Conservation (phyloP, 257 asterid genomes). For the Nicotiana benthamiana region DNA sequence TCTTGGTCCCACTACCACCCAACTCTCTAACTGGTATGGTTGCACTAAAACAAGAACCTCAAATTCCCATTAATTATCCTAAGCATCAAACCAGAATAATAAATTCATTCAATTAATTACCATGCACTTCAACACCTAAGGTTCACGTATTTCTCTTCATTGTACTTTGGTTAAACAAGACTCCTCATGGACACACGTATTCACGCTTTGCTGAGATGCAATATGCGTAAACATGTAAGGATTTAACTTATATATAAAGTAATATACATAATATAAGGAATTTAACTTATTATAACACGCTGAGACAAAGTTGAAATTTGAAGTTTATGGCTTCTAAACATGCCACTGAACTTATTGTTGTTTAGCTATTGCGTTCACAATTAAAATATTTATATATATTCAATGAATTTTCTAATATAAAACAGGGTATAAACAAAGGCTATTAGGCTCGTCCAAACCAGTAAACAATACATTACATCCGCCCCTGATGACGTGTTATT, state of each 20-base stretch:
- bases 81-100: conserved; percentile 18
- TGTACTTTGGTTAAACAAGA: background rate
- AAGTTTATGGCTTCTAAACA: too few relatives aligned
- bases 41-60: conserved; percentile 31
- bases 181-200: too few relatives aligned
- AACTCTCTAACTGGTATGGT: conserved; percentile 47
- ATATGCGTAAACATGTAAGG: too few relatives aligned
- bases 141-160: conserved; percentile 11
- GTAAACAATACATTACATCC: too few relatives aligned
- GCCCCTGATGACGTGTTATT: too few relatives aligned
- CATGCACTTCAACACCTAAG: conserved; percentile 32
- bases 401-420: too few relatives aligned
- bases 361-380: too few relatives aligned
- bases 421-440: too few relatives aligned
- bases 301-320: background rate
- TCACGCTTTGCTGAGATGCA: background rate
- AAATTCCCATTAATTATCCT: conserved; percentile 25
- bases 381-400: too few relatives aligned
- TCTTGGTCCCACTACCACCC: conserved; percentile 53
- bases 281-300: too few relatives aligned
- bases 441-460: too few relatives aligned
- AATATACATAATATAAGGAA: background rate
- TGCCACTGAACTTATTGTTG: too few relatives aligned
- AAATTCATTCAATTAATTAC: background rate
- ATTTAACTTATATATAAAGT: background rate